A percentile compares a stretch with the other conserved stretches of the same genome.
Evolutionary conservation across 1,284 basidiomycete genomes (phyloP).

Genomic region (Butyriboletus appendiculatus): DNA sequence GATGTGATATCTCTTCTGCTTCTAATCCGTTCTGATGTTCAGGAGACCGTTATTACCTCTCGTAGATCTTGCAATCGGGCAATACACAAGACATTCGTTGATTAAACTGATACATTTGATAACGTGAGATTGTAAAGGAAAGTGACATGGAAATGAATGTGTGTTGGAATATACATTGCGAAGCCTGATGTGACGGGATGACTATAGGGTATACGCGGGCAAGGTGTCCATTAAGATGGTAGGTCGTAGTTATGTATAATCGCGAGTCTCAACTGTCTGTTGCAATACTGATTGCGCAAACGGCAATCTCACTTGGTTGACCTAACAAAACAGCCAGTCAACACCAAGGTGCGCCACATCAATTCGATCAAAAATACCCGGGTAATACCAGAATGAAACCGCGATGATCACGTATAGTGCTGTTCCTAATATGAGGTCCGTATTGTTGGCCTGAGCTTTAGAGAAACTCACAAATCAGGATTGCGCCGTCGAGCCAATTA

Average conservation of each 20-base stretch:
- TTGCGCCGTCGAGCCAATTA: slow-evolving; percentile 79
- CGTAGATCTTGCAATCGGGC: slow-evolving; percentile 5
- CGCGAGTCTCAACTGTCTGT: slow-evolving; percentile 4
- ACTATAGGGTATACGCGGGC: slow-evolving; percentile 6
- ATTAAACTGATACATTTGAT: slow-evolving; percentile 6
- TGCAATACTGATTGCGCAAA: slow-evolving; percentile 12
- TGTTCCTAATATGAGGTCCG: slow-evolving; percentile 11
- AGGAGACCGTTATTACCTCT: slow-evolving; percentile 54
- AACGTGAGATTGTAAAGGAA: slow-evolving; percentile 4
- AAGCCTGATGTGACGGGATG: slow-evolving; percentile 5
- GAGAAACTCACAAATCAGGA: slow-evolving; percentile 60
- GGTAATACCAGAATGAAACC: slow-evolving; percentile 44
- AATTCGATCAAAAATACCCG: slow-evolving; percentile 27
- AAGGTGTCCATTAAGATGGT: slow-evolving; percentile 2
- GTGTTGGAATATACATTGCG: slow-evolving; percentile 14
- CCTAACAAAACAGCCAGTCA: slow-evolving; percentile 18
- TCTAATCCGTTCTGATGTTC: slow-evolving; percentile 7
- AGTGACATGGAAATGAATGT: slow-evolving; percentile 16
- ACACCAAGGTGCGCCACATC: background rate
- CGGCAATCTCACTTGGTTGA: slow-evolving; percentile 23
- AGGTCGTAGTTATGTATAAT: slow-evolving; percentile 2
- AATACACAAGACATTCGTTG: slow-evolving; percentile 6
- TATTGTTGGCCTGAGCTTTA: too few relatives aligned
- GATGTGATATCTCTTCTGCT: background rate
- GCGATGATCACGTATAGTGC: slow-evolving; percentile 42